Evolutionary conservation across 768 basidiomycete genomes (phyloP).

Genomic region (Psilocybe cyanescens): DNA sequence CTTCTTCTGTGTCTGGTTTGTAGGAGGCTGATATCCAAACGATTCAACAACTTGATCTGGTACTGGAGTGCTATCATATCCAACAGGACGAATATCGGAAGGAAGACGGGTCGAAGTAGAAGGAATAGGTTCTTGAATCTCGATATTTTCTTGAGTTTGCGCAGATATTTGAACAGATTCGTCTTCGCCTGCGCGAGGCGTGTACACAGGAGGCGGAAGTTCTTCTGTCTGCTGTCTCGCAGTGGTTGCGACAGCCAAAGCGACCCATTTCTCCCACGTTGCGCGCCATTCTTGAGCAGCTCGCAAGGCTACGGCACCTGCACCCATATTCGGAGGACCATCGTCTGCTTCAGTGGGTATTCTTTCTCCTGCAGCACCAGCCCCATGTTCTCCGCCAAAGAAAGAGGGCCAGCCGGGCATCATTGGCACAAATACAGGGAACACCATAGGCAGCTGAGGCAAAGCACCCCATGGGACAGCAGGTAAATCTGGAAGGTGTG

Average conservation of each 20-base stretch:
- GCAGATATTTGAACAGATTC: slow-evolving; percentile 14
- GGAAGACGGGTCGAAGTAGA: slow-evolving; percentile 25
- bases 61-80: slow-evolving; percentile 52
- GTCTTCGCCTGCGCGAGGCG: slow-evolving; percentile 52
- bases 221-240: slow-evolving; percentile 50
- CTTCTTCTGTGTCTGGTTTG: slow-evolving; percentile 58
- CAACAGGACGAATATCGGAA: slow-evolving; percentile 41
- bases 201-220: slow-evolving; percentile 74
- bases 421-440: slow-evolving; percentile 77
- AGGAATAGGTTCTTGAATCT: slow-evolving; percentile 17
- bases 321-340: slow-evolving; percentile 38
- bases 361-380: slow-evolving; percentile 28
- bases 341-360: slow-evolving; percentile 37
- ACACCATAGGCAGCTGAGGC: slow-evolving; percentile 75
- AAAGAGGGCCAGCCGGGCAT: slow-evolving; percentile 68
- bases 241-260: slow-evolving; percentile 53
- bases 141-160: slow-evolving; percentile 12
- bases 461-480: slow-evolving; percentile 63
- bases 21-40: slow-evolving; percentile 64
- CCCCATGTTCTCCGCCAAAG: slow-evolving; percentile 50
- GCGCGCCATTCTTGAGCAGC: slow-evolving; percentile 67
- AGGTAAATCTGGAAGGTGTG: slow-evolving; percentile 66
- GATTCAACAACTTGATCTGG: slow-evolving; percentile 73
- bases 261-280: slow-evolving; percentile 80
- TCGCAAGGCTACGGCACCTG: slow-evolving; percentile 46